phyloP scores from a whole-genome alignment of 805 yeast species.

The Wickerhamiella domercqiae region DNA sequence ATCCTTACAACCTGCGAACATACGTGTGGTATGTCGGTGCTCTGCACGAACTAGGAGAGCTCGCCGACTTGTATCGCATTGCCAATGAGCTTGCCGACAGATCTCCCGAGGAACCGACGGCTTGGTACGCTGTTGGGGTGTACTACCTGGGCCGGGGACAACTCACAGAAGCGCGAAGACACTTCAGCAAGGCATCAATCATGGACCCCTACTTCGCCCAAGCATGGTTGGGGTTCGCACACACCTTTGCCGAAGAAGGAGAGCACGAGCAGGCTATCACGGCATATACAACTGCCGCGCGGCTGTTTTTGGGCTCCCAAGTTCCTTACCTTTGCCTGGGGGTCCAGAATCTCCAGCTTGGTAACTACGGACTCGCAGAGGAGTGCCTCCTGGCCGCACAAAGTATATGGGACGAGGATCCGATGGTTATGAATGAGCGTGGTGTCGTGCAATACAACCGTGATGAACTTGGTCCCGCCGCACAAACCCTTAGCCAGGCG shows the following conservation, averaged over 20 bases:
- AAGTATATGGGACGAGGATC: conserved; percentile 70
- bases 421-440: conserved; percentile 74
- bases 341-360: conserved; percentile 88
- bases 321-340: conserved; percentile 81
- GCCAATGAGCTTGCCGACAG: conserved; percentile 78
- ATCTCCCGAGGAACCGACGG: conserved; percentile 64
- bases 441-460: conserved; percentile 85
- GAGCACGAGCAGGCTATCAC: conserved; percentile 97
- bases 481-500: conserved; percentile 25
- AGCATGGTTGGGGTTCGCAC: conserved; percentile 98
- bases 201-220: conserved; percentile 81
- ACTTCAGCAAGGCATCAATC: conserved; percentile 77
- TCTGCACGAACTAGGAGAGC: conserved; percentile 68
- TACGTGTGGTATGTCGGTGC: conserved; percentile 73
- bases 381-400: conserved; percentile 69
- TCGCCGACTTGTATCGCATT: conserved; percentile 59
- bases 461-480: conserved; percentile 49
- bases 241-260: conserved; percentile 94
- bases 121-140: conserved; percentile 88
- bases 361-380: conserved; percentile 65
- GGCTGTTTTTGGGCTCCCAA: conserved; percentile 64
- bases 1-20: conserved; percentile 48
- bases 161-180: conserved; percentile 69
- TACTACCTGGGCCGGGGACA: conserved; percentile 67
- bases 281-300: conserved; percentile 89